Percentiles rank a stretch among this genome's conserved stretches.
Conservation (phyloP, 106 monocot species). For the Dioscorea zingiberensis region DNA sequence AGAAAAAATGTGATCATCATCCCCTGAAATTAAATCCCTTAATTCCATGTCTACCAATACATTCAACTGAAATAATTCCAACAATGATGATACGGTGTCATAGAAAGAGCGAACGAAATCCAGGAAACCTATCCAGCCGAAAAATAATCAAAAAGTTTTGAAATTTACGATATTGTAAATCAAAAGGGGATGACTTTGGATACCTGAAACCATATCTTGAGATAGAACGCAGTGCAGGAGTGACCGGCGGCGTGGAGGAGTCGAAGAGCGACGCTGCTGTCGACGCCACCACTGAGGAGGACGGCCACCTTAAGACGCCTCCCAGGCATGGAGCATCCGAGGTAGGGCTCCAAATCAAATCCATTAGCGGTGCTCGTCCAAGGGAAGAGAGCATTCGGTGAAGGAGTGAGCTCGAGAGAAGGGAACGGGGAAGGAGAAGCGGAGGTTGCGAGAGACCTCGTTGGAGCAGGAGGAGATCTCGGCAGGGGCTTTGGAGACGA, state of each 20-base stretch:
- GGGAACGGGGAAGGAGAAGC: background rate
- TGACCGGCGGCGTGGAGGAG: conserved; percentile 94
- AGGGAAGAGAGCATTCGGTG: background rate
- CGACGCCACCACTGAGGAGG: conserved; percentile 94
- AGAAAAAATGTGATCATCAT: too few species aligned
- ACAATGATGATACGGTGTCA: too few species aligned
- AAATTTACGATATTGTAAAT: background rate
- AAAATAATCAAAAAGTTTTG: too few species aligned
- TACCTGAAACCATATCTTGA: conserved; percentile 99
- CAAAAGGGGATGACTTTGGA: background rate
- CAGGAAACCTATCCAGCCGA: too few species aligned
- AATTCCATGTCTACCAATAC: too few species aligned
- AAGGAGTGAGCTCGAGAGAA: background rate
- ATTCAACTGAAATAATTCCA: too few species aligned
- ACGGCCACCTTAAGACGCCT: conserved; percentile 62
- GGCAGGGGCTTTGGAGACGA: background rate
- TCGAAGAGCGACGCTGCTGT: conserved; percentile 93
- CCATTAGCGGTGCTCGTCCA: too few species aligned
- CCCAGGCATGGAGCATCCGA: conserved; percentile 69
- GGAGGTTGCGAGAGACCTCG: background rate
- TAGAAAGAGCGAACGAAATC: too few species aligned
- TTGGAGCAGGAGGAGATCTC: background rate
- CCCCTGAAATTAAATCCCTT: too few species aligned
- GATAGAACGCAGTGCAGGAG: conserved; percentile 91
- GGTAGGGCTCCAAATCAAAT: conserved; percentile 44